Conservation (phyloP, 2,329 filamentous ascomycete genomes). For the Xylaria sp. region DNA sequence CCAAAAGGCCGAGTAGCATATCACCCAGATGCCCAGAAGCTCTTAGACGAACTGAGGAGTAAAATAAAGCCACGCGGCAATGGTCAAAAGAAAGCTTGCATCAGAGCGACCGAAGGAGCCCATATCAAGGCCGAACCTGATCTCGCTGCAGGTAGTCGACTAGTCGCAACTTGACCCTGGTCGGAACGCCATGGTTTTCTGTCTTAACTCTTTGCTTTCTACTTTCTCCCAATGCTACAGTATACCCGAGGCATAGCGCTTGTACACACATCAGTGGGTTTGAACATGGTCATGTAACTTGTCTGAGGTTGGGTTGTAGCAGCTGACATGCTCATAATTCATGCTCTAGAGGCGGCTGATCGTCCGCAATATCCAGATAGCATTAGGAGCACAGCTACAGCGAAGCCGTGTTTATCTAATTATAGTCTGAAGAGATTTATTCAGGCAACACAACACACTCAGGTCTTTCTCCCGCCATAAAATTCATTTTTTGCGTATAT, state of each 20-base stretch:
- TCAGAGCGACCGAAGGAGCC: neutral
- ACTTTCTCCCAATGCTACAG: too few species aligned
- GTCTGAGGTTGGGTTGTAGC: neutral
- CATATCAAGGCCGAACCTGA: too few species aligned
- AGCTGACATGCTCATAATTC: neutral
- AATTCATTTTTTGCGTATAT: neutral
- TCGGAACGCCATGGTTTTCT: too few species aligned
- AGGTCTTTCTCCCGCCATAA: neutral
- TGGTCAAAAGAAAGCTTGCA: neutral
- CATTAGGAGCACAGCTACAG: neutral
- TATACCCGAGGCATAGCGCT: neutral
- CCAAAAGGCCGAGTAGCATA: conserved; percentile 50
- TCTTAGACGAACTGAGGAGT: conserved; percentile 41
- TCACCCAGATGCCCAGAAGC: conserved; percentile 44
- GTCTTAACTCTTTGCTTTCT: too few species aligned
- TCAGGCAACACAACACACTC: neutral
- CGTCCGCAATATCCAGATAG: neutral
- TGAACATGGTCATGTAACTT: neutral
- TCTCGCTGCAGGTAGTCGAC: too few species aligned
- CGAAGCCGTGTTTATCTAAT: neutral
- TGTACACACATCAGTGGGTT: neutral
- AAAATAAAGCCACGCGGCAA: conserved; percentile 41
- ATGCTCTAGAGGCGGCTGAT: neutral
- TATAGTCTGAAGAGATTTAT: conserved; percentile 1
- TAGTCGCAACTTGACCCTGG: too few species aligned